Evolutionary conservation across 2,329 filamentous ascomycete species (phyloP).

Genomic region (Arthrobotrys iridis): DNA sequence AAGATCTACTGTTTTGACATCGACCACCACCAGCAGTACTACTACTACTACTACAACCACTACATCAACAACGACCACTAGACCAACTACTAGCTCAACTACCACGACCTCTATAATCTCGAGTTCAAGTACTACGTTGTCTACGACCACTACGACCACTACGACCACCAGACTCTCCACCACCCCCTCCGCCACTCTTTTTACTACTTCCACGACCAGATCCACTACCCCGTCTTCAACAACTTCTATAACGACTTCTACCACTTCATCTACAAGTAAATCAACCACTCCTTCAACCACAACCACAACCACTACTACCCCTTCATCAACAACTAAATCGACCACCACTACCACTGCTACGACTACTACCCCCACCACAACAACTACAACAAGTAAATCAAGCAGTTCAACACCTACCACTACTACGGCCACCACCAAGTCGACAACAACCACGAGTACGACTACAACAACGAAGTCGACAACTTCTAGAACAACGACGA

Average conservation of each 20-base stretch:
- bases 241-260: not conserved
- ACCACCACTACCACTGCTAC: not conserved
- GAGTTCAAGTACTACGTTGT: not conserved
- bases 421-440: not conserved
- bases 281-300: slow-evolving; percentile 15
- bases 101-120: too few species aligned
- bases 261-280: not conserved
- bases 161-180: not conserved
- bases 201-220: not conserved
- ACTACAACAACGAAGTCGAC: slow-evolving; percentile 6
- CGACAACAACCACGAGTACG: not conserved
- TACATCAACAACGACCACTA: not conserved
- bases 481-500: not conserved
- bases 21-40: slow-evolving; percentile 4
- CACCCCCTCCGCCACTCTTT: not conserved
- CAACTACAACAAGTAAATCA: not conserved
- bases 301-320: not conserved
- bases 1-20: not conserved
- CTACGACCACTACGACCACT: not conserved
- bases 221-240: not conserved
- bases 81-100: not conserved
- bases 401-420: not conserved
- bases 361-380: slow-evolving; percentile 1
- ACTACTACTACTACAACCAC: not conserved
- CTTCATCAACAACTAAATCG: not conserved